Conservation (phyloP, 2,329 filamentous ascomycete genomes). For the Xylariales sp. region DNA sequence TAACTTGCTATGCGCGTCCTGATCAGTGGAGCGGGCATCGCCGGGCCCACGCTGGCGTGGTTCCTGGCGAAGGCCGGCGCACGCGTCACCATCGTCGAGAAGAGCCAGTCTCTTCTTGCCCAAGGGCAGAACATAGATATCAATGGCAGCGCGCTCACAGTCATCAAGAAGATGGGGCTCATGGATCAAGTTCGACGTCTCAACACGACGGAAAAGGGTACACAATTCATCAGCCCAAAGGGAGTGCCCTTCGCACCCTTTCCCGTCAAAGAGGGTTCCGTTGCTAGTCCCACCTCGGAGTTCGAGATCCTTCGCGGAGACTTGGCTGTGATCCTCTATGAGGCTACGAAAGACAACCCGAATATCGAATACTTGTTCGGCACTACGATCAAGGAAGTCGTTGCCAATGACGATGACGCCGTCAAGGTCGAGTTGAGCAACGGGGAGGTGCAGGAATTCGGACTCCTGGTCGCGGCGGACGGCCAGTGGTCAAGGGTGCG, state of each 20-base stretch:
- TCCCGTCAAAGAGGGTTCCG: constrained; percentile 1
- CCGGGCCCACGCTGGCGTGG: constrained; percentile 5
- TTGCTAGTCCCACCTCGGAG: constrained; percentile 39
- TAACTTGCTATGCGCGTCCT: constrained; percentile 2
- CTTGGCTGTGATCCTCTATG: constrained; percentile 39
- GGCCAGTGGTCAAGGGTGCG: constrained; percentile 47
- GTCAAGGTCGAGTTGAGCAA: constrained; percentile 32
- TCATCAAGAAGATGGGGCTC: constrained; percentile 7
- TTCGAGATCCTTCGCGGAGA: constrained; percentile 53
- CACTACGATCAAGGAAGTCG: constrained; percentile 18
- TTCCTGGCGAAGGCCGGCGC: constrained; percentile 4
- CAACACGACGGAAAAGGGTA: constrained; percentile 5
- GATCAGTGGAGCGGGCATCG: constrained; percentile 5
- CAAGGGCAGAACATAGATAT: constrained; percentile 4
- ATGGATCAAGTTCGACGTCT: not conserved
- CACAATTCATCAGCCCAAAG: not conserved
- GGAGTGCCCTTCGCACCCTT: constrained; percentile 1
- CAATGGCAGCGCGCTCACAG: not conserved
- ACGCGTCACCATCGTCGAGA: constrained; percentile 1
- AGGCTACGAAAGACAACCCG: constrained; percentile 19
- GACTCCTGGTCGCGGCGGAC: constrained; percentile 52
- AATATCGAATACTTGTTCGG: constrained; percentile 26
- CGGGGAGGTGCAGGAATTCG: constrained; percentile 37
- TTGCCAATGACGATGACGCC: constrained; percentile 7
- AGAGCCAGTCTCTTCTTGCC: not conserved